Evolutionary conservation across 2,329 filamentous ascomycete genomes (phyloP), one percentile per base, ranked within the genome.

Genomic region (Monosporascus sp.): DNA sequence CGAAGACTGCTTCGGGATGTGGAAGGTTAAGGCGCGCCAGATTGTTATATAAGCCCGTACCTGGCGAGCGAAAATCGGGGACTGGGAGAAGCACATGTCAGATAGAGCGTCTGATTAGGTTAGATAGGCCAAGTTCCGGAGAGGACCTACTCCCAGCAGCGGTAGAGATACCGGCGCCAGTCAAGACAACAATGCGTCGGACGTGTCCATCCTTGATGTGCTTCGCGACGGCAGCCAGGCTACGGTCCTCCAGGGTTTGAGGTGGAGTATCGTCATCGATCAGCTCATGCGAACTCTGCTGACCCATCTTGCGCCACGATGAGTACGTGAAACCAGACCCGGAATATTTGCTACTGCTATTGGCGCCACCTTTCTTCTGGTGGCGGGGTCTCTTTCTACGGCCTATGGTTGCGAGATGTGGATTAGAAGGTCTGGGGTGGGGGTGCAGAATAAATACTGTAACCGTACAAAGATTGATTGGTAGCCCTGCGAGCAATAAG

Each of bases 1-100:
- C 91, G 72, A 99, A 97, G 45, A 97, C 91, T 36, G 91, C 92
- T 73, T 97, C 91, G 22, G 93, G 87, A 64, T 93, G 87, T 0
- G 92, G 92, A 0, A 99, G 81, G 56, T 96, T 85, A 34, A 97
- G 81, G 50, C 88, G 83, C 22, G 88, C 88, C 19, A 99, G 85
- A 66, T 97, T 97, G 64, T 90, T 87, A 71, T 99, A 99, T 11
- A 99, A 82, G 3, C 94, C 94, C 0, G 93, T 97, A 54, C 91
- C 88, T 57, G 93, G 92, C 2, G 91, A 96, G 59, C 94, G 83
- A 70, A 97, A 99, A 73, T 99, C 94, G 57, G 94, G 94, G 58
- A 99, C 93, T 73, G 76, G 73, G 36, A 45, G 17, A 22, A 19
- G 31, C 46, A 44, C 26, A 22, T 19, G 14, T 27, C 14, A 36